A percentile compares a stretch with the other conserved stretches of the same genome.
Conservation (phyloP, 768 basidiomycete species). For the Phlegmacium glaucopus region DNA sequence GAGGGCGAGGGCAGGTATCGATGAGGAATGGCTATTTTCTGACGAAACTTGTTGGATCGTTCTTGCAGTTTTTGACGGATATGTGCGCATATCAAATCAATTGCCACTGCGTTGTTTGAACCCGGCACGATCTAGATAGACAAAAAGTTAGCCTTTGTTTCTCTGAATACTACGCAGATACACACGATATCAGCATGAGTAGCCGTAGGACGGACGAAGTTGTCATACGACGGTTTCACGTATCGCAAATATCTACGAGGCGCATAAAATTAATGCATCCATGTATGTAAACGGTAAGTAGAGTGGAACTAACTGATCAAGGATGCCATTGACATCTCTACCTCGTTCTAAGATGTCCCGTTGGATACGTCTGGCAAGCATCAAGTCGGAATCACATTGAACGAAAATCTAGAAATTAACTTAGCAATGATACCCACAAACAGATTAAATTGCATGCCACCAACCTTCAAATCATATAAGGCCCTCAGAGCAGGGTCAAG, state of each 20-base stretch:
- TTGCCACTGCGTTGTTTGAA: constrained; percentile 82
- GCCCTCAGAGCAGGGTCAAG: constrained; percentile 74
- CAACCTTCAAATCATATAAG: constrained; percentile 89
- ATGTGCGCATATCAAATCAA: constrained; percentile 91
- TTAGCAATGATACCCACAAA: background rate
- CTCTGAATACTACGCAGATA: background rate
- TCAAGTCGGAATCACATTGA: constrained; percentile 92
- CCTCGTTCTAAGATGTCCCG: constrained; percentile 89
- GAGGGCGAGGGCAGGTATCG: constrained; percentile 32
- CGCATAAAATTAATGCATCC: background rate
- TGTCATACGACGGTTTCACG: constrained; percentile 94
- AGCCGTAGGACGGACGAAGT: constrained; percentile 87
- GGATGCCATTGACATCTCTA: constrained; percentile 77
- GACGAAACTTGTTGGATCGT: constrained; percentile 69
- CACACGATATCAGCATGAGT: constrained; percentile 85
- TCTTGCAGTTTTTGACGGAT: constrained; percentile 81
- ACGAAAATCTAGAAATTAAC: constrained; percentile 63
- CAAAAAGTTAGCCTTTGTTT: too few relatives aligned
- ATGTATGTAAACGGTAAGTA: too few relatives aligned
- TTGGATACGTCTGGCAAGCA: constrained; percentile 90
- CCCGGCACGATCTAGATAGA: constrained; percentile 87
- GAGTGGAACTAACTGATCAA: constrained; percentile 67
- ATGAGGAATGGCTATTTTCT: constrained; percentile 62
- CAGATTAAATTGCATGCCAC: background rate
- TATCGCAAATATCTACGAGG: constrained; percentile 77